Percentiles rank a stretch among this genome's conserved stretches.
Conservation (phyloP, 2,329 filamentous ascomycete genomes). For the Tolypocladium paradoxum region DNA sequence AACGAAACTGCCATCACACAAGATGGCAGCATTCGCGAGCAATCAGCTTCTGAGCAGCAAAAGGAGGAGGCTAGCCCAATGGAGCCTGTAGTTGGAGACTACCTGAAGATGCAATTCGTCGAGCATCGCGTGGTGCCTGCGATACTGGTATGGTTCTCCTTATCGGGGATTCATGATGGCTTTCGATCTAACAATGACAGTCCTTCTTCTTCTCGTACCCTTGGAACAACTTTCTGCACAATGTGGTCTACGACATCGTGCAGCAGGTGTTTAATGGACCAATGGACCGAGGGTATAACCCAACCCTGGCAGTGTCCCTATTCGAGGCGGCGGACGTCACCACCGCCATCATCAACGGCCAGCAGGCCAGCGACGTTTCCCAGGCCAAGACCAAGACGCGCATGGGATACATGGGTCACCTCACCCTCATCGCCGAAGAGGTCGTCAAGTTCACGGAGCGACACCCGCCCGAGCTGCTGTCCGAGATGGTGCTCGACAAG, state of each 20-base stretch:
- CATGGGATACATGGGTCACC: slow-evolving; percentile 95
- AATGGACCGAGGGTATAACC: slow-evolving; percentile 93
- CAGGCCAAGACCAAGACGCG: slow-evolving; percentile 78
- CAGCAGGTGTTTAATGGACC: slow-evolving; percentile 98
- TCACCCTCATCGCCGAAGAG: slow-evolving; percentile 94
- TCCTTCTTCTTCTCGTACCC: slow-evolving; percentile 98
- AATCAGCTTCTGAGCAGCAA: slow-evolving; percentile 4
- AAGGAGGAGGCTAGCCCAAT: slow-evolving; percentile 6
- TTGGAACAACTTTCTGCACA: slow-evolving; percentile 99
- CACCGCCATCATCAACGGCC: slow-evolving; percentile 82
- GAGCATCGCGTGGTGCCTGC: slow-evolving; percentile 90
- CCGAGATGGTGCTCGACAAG: slow-evolving; percentile 72
- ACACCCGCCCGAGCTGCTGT: slow-evolving; percentile 78
- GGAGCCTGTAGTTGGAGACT: slow-evolving; percentile 81
- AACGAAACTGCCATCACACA: slow-evolving; percentile 1
- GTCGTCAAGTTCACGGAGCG: slow-evolving; percentile 97
- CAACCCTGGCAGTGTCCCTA: slow-evolving; percentile 77
- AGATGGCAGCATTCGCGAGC: background rate
- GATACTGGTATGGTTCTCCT: slow-evolving; percentile 84
- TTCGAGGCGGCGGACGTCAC: slow-evolving; percentile 89
- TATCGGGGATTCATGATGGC: too few species aligned
- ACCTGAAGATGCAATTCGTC: slow-evolving; percentile 92
- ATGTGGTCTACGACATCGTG: slow-evolving; percentile 97
- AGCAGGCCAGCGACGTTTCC: slow-evolving; percentile 75
- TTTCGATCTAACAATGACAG: slow-evolving; percentile 29